phyloP scores from a whole-genome alignment of 139 green algal species.

The Volvox africanus region DNA sequence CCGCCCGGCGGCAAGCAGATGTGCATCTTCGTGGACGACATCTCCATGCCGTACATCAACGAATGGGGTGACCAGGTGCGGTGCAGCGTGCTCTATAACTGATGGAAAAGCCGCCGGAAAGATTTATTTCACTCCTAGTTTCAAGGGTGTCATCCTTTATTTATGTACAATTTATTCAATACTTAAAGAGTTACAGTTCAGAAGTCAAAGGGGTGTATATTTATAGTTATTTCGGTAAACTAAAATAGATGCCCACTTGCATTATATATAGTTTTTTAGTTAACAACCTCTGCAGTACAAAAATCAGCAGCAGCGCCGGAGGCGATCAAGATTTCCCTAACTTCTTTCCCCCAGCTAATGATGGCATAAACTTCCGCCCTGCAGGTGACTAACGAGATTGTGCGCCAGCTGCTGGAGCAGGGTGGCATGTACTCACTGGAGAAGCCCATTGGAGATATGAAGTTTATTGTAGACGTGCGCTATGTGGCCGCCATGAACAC shows the following conservation, averaged over 20 bases:
- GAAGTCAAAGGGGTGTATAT: no score
- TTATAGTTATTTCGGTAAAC: no score
- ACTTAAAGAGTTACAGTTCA: no score
- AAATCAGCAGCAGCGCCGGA: no score
- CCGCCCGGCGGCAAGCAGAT: constrained; percentile 90
- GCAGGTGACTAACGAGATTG: constrained; percentile 95
- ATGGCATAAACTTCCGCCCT: background rate
- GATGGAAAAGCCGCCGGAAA: background rate
- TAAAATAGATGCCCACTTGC: no score
- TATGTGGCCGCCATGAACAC: constrained; percentile 93
- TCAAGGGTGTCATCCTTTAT: no score
- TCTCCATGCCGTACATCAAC: constrained; percentile 94
- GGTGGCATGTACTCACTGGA: constrained; percentile 94
- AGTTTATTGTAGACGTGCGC: constrained; percentile 87
- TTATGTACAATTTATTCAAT: no score
- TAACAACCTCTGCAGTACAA: no score
- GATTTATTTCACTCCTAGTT: background rate
- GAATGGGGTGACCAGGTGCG: constrained; percentile 94
- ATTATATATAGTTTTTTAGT: no score
- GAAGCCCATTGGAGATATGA: constrained; percentile 97
- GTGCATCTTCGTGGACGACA: constrained; percentile 94
- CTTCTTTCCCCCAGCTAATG: background rate
- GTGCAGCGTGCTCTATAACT: background rate
- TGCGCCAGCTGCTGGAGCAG: constrained; percentile 95
- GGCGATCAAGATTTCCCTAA: background rate